These are phyloP conservation scores for Rhizopogon vinicolor DNA, from an alignment of 768 basidiomycete species.

Conservation along the genomic window DNA sequence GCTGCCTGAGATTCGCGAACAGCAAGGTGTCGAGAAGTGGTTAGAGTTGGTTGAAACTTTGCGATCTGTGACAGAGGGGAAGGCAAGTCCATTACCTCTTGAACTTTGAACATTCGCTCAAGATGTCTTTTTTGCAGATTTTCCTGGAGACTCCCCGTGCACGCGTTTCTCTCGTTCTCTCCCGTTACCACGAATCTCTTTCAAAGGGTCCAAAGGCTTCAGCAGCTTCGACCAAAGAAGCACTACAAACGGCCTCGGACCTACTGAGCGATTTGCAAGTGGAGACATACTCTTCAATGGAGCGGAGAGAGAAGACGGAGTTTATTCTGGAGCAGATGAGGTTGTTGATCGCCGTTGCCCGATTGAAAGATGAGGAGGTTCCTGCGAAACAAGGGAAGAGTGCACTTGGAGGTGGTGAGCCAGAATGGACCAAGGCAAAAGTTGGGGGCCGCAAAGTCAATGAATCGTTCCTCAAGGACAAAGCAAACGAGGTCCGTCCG, in stretches of 20 bases:
- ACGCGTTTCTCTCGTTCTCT: constrained; percentile 83
- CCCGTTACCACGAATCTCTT: constrained; percentile 79
- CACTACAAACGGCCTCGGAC: constrained; percentile 84
- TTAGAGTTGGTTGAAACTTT: constrained; percentile 86
- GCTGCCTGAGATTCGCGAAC: constrained; percentile 69
- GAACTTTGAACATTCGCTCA: background rate
- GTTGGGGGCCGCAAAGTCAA: constrained; percentile 94
- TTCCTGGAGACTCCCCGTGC: constrained; percentile 96
- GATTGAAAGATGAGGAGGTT: constrained; percentile 66
- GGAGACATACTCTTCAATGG: constrained; percentile 99
- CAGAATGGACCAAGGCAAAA: constrained; percentile 90
- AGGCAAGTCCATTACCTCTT: constrained; percentile 48
- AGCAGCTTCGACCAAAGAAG: constrained; percentile 47
- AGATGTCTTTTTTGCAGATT: constrained; percentile 52
- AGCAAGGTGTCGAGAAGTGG: constrained; percentile 71
- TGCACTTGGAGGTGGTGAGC: constrained; percentile 64
- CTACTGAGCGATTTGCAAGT: constrained; percentile 93
- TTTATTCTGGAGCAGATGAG: constrained; percentile 99
- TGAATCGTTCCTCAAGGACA: constrained; percentile 85
- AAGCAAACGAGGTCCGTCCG: constrained; percentile 75
- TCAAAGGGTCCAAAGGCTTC: constrained; percentile 39
- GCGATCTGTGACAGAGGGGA: constrained; percentile 92
- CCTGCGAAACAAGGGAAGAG: constrained; percentile 53
- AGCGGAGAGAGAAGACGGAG: constrained; percentile 95
- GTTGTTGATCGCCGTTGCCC: constrained; percentile 72